Percentiles rank a stretch among this genome's conserved stretches.
Conservation (phyloP, 352 stramenopile species). For the Phytophthora meadii region DNA sequence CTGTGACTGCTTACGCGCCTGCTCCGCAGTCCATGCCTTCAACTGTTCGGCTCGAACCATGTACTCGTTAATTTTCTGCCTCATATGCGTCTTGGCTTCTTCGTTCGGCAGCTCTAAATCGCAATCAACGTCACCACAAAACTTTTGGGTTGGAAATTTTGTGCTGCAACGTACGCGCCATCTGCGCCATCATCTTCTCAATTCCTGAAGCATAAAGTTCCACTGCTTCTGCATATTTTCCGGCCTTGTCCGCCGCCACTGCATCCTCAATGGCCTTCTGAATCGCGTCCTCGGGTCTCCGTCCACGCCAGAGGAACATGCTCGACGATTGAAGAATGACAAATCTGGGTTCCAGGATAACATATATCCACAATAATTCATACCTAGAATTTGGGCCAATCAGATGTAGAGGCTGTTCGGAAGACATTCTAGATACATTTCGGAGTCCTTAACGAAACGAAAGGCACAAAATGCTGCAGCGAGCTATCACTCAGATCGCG, state of each 20-base stretch:
- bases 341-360: background rate
- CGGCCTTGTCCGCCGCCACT: slow-evolving; percentile 58
- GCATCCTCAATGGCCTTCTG: slow-evolving; percentile 59
- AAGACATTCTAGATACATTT: too few relatives aligned
- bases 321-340: slow-evolving; percentile 18
- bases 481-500: slow-evolving; percentile 47
- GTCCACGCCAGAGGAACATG: slow-evolving; percentile 59
- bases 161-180: slow-evolving; percentile 53
- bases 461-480: slow-evolving; percentile 47
- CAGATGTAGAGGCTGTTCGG: too few relatives aligned
- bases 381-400: background rate
- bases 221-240: slow-evolving; percentile 56
- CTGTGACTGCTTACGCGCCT: slow-evolving; percentile 29
- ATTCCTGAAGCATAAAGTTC: slow-evolving; percentile 79
- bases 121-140: slow-evolving; percentile 6
- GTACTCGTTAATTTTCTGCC: slow-evolving; percentile 77
- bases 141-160: background rate
- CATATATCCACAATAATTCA: background rate
- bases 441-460: slow-evolving; percentile 11
- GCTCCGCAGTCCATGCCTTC: slow-evolving; percentile 48
- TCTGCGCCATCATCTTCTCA: slow-evolving; percentile 73
- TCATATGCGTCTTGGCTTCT: slow-evolving; percentile 36
- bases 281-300: slow-evolving; percentile 49
- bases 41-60: slow-evolving; percentile 81
- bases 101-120: slow-evolving; percentile 49